Percentiles rank a stretch among this genome's conserved stretches.
phyloP scores from a whole-genome alignment of 2,329 filamentous ascomycete genomes.

The Aspergillus ochraceus region DNA sequence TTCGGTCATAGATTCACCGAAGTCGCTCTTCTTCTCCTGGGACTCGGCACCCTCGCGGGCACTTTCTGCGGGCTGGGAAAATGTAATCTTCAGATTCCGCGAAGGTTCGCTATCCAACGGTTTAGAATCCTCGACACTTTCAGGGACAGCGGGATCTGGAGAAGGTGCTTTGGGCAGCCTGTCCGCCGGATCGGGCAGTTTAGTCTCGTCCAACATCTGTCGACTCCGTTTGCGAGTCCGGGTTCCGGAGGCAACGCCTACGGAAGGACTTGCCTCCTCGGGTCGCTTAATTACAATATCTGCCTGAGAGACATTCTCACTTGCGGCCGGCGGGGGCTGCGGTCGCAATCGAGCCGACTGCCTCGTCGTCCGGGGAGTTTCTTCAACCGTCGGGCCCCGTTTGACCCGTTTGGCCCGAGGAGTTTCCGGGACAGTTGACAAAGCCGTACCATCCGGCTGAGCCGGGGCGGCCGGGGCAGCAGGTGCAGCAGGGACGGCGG shows the following conservation, averaged over 20 bases:
- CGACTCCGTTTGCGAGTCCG: slow-evolving; percentile 18
- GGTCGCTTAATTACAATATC: slow-evolving; percentile 6
- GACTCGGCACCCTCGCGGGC: slow-evolving; percentile 11
- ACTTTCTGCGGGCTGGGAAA: slow-evolving; percentile 3
- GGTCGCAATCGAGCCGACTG: slow-evolving; percentile 36
- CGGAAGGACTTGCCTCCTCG: slow-evolving; percentile 17
- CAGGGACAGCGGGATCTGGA: slow-evolving; percentile 14
- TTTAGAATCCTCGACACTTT: slow-evolving; percentile 9
- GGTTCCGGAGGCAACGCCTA: slow-evolving; percentile 12
- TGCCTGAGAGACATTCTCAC: slow-evolving; percentile 19
- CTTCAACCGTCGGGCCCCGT: slow-evolving; percentile 28
- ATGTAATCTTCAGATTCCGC: neutral
- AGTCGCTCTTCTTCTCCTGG: slow-evolving; percentile 6
- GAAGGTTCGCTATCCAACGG: slow-evolving; percentile 4
- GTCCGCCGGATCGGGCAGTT: neutral
- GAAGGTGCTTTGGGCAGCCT: slow-evolving; percentile 14
- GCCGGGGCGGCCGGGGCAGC: slow-evolving; percentile 2
- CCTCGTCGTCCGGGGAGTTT: slow-evolving; percentile 35
- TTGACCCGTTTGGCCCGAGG: slow-evolving; percentile 35
- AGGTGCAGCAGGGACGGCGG: slow-evolving; percentile 2
- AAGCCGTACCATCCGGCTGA: slow-evolving; percentile 15
- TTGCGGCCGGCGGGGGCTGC: slow-evolving; percentile 17
- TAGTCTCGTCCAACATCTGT: slow-evolving; percentile 10
- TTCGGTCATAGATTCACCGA: neutral
- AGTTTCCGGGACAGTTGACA: slow-evolving; percentile 25